phyloP scores from a whole-genome alignment of 73 alveolate genomes.

The Paraurostyla sp. region DNA sequence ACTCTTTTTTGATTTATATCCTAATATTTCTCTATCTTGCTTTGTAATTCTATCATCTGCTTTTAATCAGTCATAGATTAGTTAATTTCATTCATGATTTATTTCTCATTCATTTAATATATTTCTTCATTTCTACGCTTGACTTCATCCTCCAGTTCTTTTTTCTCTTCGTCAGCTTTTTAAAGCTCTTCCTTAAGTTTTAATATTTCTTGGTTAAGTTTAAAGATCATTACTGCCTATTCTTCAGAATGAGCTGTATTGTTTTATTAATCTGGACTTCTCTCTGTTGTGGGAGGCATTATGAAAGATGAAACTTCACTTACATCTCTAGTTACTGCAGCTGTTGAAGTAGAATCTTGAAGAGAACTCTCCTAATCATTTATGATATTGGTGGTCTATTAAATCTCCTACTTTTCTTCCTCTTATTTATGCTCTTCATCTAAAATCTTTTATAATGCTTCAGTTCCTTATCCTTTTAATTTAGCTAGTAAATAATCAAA shows the following conservation, averaged over 20 bases:
- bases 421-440: constrained; percentile 54
- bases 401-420: background rate
- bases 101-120: constrained; percentile 69
- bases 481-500: constrained; percentile 42
- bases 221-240: constrained; percentile 55
- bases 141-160: constrained; percentile 72
- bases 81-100: constrained; percentile 66
- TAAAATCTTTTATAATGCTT: background rate
- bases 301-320: constrained; percentile 6
- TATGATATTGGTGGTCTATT: background rate
- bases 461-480: constrained; percentile 25
- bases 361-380: too few species aligned
- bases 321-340: constrained; percentile 28
- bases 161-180: constrained; percentile 51
- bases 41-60: constrained; percentile 43
- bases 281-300: constrained; percentile 12
- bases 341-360: background rate
- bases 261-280: background rate
- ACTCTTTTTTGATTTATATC: background rate
- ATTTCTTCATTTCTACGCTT: constrained; percentile 62
- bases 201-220: constrained; percentile 54
- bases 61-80: constrained; percentile 7
- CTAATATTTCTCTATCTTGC: constrained; percentile 21
- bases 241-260: constrained; percentile 30
- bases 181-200: constrained; percentile 67